phyloP scores from a whole-genome alignment of 345 rosid species.

The Nasturtium officinale region DNA sequence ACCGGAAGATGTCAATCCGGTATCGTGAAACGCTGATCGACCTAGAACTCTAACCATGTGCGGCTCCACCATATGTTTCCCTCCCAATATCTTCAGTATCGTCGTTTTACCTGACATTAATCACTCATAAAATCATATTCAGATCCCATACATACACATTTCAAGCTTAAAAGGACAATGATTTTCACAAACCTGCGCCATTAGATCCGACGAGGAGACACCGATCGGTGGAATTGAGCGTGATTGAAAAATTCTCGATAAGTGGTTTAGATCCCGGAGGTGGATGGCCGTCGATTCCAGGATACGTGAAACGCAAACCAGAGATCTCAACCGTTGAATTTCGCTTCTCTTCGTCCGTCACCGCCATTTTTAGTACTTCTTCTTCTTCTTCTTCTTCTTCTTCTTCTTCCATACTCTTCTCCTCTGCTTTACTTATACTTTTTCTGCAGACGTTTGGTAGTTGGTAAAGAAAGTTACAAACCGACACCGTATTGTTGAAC shows the following conservation, averaged over 20 bases:
- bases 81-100: slow-evolving; percentile 88
- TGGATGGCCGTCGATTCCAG: slow-evolving; percentile 94
- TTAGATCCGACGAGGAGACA: slow-evolving; percentile 98
- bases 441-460: slow-evolving; percentile 37
- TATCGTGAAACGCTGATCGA: slow-evolving; percentile 92
- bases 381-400: background rate
- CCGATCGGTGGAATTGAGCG: slow-evolving; percentile 67
- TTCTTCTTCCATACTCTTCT: background rate
- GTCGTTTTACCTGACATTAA: slow-evolving; percentile 75
- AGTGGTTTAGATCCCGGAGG: slow-evolving; percentile 83
- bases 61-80: slow-evolving; percentile 96
- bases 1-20: slow-evolving; percentile 79
- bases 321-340: slow-evolving; percentile 64
- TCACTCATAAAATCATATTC: background rate
- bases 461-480: slow-evolving; percentile 17
- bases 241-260: slow-evolving; percentile 67
- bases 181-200: slow-evolving; percentile 70
- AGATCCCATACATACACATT: background rate
- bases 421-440: slow-evolving; percentile 26
- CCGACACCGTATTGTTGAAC: slow-evolving; percentile 26
- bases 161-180: background rate
- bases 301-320: slow-evolving; percentile 87
- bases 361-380: slow-evolving; percentile 43
- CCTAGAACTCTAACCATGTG: slow-evolving; percentile 89
- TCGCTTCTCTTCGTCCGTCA: slow-evolving; percentile 35